phyloP scores from a whole-genome alignment of 225 moss, liverwort and hornwort species.

The Takakia lepidozioides region DNA sequence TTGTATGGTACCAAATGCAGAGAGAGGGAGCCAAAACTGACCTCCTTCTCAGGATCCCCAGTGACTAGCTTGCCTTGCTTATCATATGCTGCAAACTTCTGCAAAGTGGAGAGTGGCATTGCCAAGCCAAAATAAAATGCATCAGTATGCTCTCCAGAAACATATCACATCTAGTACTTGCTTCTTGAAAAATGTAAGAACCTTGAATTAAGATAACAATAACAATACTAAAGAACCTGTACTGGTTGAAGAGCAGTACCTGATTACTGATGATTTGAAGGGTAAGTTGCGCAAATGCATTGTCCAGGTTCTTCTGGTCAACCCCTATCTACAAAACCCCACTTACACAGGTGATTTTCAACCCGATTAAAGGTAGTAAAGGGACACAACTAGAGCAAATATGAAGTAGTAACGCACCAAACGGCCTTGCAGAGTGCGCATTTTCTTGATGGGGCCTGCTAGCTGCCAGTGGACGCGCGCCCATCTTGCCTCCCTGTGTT shows the following conservation, averaged over 20 bases:
- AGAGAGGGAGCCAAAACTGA: too few relatives aligned
- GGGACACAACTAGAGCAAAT: too few relatives aligned
- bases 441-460: slow-evolving; percentile 60
- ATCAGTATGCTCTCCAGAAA: too few relatives aligned
- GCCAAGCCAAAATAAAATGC: too few relatives aligned
- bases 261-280: slow-evolving; percentile 83
- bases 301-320: slow-evolving; percentile 91
- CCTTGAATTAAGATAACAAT: too few relatives aligned
- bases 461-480: slow-evolving; percentile 83
- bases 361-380: too few relatives aligned
- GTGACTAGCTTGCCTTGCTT: slow-evolving; percentile 79
- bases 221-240: too few relatives aligned
- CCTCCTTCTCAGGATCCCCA: slow-evolving; percentile 83
- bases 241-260: slow-evolving; percentile 18
- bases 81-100: slow-evolving; percentile 96
- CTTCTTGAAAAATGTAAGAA: too few relatives aligned
- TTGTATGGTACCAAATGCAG: too few relatives aligned
- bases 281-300: slow-evolving; percentile 89
- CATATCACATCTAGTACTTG: too few relatives aligned
- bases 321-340: slow-evolving; percentile 63
- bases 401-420: slow-evolving; percentile 64
- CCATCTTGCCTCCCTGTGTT: slow-evolving; percentile 85
- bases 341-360: slow-evolving; percentile 2
- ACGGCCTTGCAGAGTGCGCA: slow-evolving; percentile 86
- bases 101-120: too few relatives aligned